phyloP scores from a whole-genome alignment of 1,284 basidiomycete genomes.

The Microbotryum lychnidis-dioicae region DNA sequence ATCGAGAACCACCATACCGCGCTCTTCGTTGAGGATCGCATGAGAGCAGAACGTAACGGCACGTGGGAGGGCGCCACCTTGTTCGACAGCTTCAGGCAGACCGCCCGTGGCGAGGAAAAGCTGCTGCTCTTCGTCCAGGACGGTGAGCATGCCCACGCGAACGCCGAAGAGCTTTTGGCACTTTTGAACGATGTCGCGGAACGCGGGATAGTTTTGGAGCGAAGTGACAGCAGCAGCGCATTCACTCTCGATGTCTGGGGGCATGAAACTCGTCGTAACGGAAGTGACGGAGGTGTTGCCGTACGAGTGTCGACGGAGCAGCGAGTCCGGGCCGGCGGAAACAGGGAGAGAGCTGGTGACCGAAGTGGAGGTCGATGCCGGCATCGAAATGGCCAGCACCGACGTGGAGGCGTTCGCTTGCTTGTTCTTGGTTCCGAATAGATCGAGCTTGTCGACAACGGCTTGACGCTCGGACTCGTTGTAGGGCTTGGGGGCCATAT shows the following conservation, averaged over 20 bases:
- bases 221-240: constrained; percentile 1
- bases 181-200: constrained; percentile 33
- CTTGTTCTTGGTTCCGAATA: constrained; percentile 23
- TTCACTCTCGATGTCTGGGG: background rate
- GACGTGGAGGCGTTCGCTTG: constrained; percentile 6
- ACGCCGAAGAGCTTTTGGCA: constrained; percentile 32
- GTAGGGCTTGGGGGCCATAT: constrained; percentile 22
- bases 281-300: background rate
- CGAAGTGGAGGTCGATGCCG: constrained; percentile 9
- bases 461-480: constrained; percentile 31
- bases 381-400: constrained; percentile 7
- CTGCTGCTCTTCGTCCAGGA: constrained; percentile 35
- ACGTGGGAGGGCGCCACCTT: constrained; percentile 18
- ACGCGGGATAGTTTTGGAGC: constrained; percentile 22
- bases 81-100: constrained; percentile 26
- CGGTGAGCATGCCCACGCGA: constrained; percentile 30
- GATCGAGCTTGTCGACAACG: constrained; percentile 32
- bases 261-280: background rate
- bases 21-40: constrained; percentile 28
- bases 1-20: constrained; percentile 31
- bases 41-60: constrained; percentile 31
- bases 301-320: constrained; percentile 5
- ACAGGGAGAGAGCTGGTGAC: background rate
- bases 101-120: constrained; percentile 35
- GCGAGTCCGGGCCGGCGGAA: background rate